Evolutionary conservation across 1,284 basidiomycete genomes (phyloP), one percentile per base, ranked within the genome.

Genomic region (Cryptococcus sp.): DNA sequence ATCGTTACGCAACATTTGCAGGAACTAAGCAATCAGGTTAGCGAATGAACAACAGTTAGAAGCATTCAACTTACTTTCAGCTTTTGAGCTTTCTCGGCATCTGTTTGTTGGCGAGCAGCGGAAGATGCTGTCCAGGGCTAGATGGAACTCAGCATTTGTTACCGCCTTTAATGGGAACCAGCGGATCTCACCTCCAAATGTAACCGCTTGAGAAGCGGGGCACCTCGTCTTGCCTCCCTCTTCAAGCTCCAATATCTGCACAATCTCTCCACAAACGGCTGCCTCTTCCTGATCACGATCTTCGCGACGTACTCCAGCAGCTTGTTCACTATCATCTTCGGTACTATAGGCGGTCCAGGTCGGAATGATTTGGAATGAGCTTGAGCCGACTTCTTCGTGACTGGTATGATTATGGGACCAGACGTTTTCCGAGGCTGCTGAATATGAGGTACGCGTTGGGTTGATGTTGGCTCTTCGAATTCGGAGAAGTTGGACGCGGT

Each of bases 161-260:
- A 3, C 16, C 41, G 37, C n/a, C 29, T n/a, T 41, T n/a, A 19
- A 34, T 34, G 29, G 29, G 8, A 34, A 34, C 8, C 6, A 39
- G 43, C 10, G 13, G 0, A 22, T 16, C 78, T 61, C 58, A 82
- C 81, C 77, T 99, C 95, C 34, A 99, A 81, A 79, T 99, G 94
- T 52, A 99, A 77, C 50, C 96, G 79, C 78, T 98, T 99, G 66
- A 99, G 79, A 52, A 99, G 77, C 2, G 95, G 94, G 2, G 96
- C 96, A 3, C 96, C 96, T 44, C 95, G 81, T 59, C 95, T 84
- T 0, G 86, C 90, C 75, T 99, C 94, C 5, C 95, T 82, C 78
- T 99, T 98, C 75, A 99, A 76, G 72, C 94, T 97, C 95, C 95
- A 99, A 74, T 97, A 99, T 66, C 87, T 85, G 66, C 91, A 94